Percentiles rank a stretch among this genome's conserved stretches.
These are phyloP conservation scores for Nakazawaea siamensis DNA, from an alignment of 805 yeast species.

Conservation along the genomic window DNA sequence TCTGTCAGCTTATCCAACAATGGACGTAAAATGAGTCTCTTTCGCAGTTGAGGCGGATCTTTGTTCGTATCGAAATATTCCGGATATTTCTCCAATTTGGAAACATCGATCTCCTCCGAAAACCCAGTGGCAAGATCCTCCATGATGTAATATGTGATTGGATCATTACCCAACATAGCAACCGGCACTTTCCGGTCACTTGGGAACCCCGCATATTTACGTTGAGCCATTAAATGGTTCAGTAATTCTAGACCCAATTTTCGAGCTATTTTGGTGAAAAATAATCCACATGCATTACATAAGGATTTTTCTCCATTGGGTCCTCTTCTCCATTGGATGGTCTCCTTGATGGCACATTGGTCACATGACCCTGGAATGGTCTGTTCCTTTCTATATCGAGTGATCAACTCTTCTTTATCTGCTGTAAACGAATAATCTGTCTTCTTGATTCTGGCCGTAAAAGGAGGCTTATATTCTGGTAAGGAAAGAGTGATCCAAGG, in stretches of 20 bases:
- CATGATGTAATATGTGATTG: constrained; percentile 1
- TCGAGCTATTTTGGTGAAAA: constrained; percentile 59
- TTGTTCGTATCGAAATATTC: neutral
- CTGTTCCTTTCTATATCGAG: neutral
- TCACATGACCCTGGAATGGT: constrained; percentile 1
- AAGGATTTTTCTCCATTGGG: constrained; percentile 70
- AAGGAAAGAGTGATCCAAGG: neutral
- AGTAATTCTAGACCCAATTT: constrained; percentile 47
- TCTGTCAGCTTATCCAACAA: constrained; percentile 1
- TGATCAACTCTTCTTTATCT: too few species aligned
- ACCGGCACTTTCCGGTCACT: constrained; percentile 5
- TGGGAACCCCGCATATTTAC: neutral
- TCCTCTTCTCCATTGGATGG: constrained; percentile 84
- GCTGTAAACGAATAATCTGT: too few species aligned
- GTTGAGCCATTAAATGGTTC: constrained; percentile 28
- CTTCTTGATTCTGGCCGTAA: too few species aligned
- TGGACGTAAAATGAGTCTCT: constrained; percentile 3
- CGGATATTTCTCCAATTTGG: neutral
- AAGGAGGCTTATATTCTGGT: neutral
- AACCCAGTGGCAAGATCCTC: neutral
- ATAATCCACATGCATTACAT: constrained; percentile 80
- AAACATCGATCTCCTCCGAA: neutral
- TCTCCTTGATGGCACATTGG: constrained; percentile 41
- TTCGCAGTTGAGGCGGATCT: constrained; percentile 5
- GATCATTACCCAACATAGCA: constrained; percentile 1